These are phyloP conservation scores for Tuctoria greenei DNA, from an alignment of 176 grass and related monocot genomes.

Conservation along the genomic window DNA sequence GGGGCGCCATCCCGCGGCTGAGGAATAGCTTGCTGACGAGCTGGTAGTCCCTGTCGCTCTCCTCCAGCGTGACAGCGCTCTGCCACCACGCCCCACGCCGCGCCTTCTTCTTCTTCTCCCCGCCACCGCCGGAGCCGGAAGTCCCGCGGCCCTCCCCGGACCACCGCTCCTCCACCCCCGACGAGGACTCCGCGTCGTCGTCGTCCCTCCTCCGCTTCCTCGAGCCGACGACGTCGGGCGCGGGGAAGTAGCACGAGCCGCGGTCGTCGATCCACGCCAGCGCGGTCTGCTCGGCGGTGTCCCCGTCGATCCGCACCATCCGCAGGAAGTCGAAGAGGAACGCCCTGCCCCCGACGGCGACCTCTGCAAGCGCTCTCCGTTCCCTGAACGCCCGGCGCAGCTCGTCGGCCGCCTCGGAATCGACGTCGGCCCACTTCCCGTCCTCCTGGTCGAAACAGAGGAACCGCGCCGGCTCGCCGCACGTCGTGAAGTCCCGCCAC, in stretches of 20 bases:
- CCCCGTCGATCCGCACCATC: constrained; percentile 53
- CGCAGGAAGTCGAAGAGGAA: constrained; percentile 69
- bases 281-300: constrained; percentile 37
- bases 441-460: constrained; percentile 50
- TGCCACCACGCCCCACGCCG: constrained; percentile 10
- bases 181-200: constrained; percentile 18
- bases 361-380: constrained; percentile 32
- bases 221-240: background rate
- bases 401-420: constrained; percentile 12
- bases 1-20: constrained; percentile 31
- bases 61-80: constrained; percentile 24
- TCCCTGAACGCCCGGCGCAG: constrained; percentile 50
- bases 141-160: constrained; percentile 35
- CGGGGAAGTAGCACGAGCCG: constrained; percentile 68
- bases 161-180: constrained; percentile 47
- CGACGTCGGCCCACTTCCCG: constrained; percentile 59
- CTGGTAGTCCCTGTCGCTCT: constrained; percentile 54
- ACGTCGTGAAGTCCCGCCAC: constrained; percentile 48
- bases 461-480: constrained; percentile 51
- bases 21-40: constrained; percentile 68
- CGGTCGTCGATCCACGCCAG: constrained; percentile 83
- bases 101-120: constrained; percentile 1
- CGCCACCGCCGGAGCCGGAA: background rate
- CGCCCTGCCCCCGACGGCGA: constrained; percentile 5
- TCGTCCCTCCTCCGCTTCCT: constrained; percentile 23